phyloP scores from a whole-genome alignment of 179 eudicot species.

The Spergularia azorica region DNA sequence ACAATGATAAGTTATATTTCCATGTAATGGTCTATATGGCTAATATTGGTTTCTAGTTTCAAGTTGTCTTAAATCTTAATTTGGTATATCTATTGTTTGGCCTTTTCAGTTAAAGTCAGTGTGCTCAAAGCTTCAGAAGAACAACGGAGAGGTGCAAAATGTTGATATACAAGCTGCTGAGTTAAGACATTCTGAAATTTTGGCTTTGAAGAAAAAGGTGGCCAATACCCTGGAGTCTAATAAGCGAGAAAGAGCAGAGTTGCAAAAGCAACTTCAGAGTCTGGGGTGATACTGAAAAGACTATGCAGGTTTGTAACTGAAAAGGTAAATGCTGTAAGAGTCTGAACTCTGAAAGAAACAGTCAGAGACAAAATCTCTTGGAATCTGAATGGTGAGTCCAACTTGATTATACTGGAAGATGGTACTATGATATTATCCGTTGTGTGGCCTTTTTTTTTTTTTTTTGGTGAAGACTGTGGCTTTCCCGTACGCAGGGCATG shows the following conservation, averaged over 20 bases:
- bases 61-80: background rate
- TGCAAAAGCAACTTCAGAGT: constrained; percentile 49
- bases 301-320: background rate
- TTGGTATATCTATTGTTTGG: too few species aligned
- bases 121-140: constrained; percentile 29
- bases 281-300: constrained; percentile 20
- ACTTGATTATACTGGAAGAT: too few species aligned
- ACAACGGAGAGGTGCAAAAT: constrained; percentile 20
- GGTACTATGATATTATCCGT: too few species aligned
- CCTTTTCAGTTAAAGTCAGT: constrained; percentile 39
- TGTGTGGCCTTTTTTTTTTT: too few species aligned
- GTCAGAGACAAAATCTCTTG: too few species aligned
- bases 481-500: too few species aligned
- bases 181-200: constrained; percentile 41
- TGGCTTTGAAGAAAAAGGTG: constrained; percentile 41
- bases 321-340: too few species aligned
- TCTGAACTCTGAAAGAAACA: too few species aligned
- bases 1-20: too few species aligned
- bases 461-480: too few species aligned
- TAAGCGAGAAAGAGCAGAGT: constrained; percentile 35
- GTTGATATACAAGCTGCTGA: constrained; percentile 45
- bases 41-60: background rate
- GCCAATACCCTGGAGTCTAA: constrained; percentile 42
- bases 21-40: too few species aligned
- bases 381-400: too few species aligned